Evolutionary conservation across 2,329 filamentous ascomycete genomes (phyloP), one percentile per base, ranked within the genome.

Genomic region (Ceratocystis cubensis): DNA sequence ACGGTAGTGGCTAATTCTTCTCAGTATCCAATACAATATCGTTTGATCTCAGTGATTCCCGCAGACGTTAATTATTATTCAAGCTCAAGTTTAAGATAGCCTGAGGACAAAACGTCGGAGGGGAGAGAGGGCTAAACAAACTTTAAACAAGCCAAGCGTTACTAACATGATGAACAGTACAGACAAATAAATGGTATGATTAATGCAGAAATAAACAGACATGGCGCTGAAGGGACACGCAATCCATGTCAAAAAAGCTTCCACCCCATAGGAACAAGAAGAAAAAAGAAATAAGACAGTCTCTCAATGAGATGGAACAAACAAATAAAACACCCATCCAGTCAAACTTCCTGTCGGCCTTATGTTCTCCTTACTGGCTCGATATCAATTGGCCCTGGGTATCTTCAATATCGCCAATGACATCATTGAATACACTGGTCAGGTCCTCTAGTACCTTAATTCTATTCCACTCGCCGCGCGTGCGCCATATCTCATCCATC

Each of bases 401-500:
- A 33, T 75, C 73, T 72, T 85, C 82, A 68, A 92, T 89, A 73
- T 92, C 88, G 28, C 75, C 72, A 67, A 91, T 85, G 13, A 85
- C 84, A 37, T 86, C 84, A 71, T 95, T 92, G 74, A 96, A 96
- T 3, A 88, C 84, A 17, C 82, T 79, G 53, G 79, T 79, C 46
- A 95, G 81, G 46, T 80, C 77, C 59, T 77, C 78, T 15, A 87
- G 80, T 15, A 96, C 91, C 71, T 81, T 81, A 71, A 85, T 87
- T 56, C 94, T 84, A 75, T 99, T 94, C 84, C 89, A 94, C 72
- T 95, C 87, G 61, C 84, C 82, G 63, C 91, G 83, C 68, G 82
- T 83, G 69, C 81, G 81, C 94, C 94, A 99, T 57, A 97, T 83
- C 69, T 87, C 85, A 69, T 93, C 88, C 93, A 97, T 97, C 69